Percentiles rank a stretch among this genome's conserved stretches.
These are phyloP conservation scores for Begonia peltatifolia DNA, from an alignment of 306 rosid species.

Conservation along the genomic window DNA sequence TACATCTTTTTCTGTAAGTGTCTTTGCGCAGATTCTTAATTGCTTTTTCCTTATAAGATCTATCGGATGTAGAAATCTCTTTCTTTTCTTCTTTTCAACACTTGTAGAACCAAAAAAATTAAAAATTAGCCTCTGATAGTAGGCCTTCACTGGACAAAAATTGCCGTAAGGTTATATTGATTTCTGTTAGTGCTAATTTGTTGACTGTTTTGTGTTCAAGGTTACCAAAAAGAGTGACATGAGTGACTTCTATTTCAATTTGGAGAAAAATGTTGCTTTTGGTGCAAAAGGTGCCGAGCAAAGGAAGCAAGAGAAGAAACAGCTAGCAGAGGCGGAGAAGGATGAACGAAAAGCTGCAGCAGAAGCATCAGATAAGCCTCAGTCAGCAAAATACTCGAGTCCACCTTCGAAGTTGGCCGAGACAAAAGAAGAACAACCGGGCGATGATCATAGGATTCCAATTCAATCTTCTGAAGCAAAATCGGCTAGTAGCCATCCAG, in stretches of 20 bases:
- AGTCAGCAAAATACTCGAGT: conserved; percentile 11
- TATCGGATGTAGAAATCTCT: no score
- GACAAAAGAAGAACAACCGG: conserved; percentile 16
- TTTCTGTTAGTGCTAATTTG: conserved; percentile 4
- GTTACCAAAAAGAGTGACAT: conserved; percentile 85
- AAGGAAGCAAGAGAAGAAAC: conserved; percentile 25
- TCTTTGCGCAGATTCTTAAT: no score
- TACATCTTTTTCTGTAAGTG: no score
- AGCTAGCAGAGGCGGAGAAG: conserved; percentile 11
- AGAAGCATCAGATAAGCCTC: conserved; percentile 12
- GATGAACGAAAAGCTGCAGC: conserved; percentile 11
- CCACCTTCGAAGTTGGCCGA: conserved; percentile 17
- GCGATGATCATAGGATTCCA: conserved; percentile 20
- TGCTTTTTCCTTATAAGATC: no score
- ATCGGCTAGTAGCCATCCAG: conserved; percentile 5
- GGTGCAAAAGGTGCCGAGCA: conserved; percentile 39
- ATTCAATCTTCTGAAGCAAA: conserved; percentile 17
- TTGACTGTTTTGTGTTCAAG: conserved; percentile 12
- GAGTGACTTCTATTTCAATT: conserved; percentile 70
- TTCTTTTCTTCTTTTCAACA: no score
- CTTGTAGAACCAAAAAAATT: no score
- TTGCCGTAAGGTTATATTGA: conserved; percentile 1
- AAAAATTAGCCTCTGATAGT: no score
- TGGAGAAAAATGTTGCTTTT: conserved; percentile 63
- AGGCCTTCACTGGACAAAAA: not conserved